Evolutionary conservation across 371 early-diverging fungal species (phyloP), one percentile per base, ranked within the genome.

Genomic region (Zychaea mexicana): DNA sequence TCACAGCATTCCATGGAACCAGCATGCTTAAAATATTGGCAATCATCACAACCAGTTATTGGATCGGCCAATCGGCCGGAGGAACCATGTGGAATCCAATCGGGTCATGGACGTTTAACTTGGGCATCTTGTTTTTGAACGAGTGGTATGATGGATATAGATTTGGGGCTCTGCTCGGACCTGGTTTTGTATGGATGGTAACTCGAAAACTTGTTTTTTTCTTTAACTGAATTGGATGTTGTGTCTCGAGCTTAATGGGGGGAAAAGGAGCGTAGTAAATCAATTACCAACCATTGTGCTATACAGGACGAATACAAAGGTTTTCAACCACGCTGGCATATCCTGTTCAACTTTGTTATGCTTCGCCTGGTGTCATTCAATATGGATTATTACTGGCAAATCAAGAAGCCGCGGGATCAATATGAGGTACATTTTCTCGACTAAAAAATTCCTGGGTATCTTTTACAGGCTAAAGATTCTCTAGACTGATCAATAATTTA

Each of bases 361-460:
- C 87, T 98, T 3, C 87, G 96, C 13, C 85, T 97, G 74, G 85
- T 98, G 7, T 94, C 95, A 1, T 98, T 88, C 69, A 88, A 90
- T 58, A 86, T 96, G 90, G 98, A 98, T 78, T 92, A 91, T 68
- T 92, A 95, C 68, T 97, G 96, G 96, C 77, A 83, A 30, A 65
- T 67, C 36, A 73, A 74, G 55, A 60, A 68, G 19, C 55, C 65
- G 24, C 21, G 65, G 28, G 45, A 38, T 42, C 38, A 57, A 38
- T 65, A 65, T 27, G 65, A 65, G 65, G 65, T 65, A 55, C 8
- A 36, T 15, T 27, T 28, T 28, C 22, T 46, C 24, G 15, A n/a
- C 7, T 24, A 26, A 28, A 21, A 28, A n/a, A n/a, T n/a, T n/a
- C n/a, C n/a, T n/a, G n/a, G n/a, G n/a, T n/a, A n/a, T n/a, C n/a